A percentile compares a stretch with the other conserved stretches of the same genome.
Evolutionary conservation across 2,329 filamentous ascomycete species (phyloP).

Genomic region (Verticillium alfalfae): DNA sequence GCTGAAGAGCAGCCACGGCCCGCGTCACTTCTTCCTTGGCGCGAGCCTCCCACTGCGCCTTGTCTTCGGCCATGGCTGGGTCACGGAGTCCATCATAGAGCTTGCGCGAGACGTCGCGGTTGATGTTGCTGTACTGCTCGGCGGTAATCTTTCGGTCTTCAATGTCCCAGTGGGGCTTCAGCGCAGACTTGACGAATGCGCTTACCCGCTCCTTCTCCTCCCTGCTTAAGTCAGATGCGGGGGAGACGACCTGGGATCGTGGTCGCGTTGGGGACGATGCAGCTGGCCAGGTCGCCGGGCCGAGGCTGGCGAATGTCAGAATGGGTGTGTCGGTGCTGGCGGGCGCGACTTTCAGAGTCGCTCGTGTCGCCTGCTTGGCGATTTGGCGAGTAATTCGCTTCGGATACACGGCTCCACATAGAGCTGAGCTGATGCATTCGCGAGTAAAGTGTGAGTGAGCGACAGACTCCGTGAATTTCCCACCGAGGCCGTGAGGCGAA

Average conservation of each 20-base stretch:
- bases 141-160: conserved; percentile 64
- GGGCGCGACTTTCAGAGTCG: conserved; percentile 33
- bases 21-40: conserved; percentile 74
- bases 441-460: too few species aligned
- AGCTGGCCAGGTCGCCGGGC: conserved; percentile 36
- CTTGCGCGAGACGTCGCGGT: conserved; percentile 80
- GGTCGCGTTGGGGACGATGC: conserved; percentile 26
- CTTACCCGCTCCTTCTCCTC: conserved; percentile 86
- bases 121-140: conserved; percentile 89
- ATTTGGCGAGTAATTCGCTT: conserved; percentile 69
- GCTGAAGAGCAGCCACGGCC: conserved; percentile 54
- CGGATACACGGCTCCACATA: conserved; percentile 70
- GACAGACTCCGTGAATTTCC: conserved; percentile 64
- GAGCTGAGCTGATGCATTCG: too few species aligned
- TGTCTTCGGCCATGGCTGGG: conserved; percentile 55
- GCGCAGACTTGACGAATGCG: conserved; percentile 74
- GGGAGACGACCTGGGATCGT: conserved; percentile 61
- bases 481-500: conserved; percentile 59
- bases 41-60: conserved; percentile 67
- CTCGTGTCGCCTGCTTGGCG: conserved; percentile 37
- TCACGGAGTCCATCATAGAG: conserved; percentile 68
- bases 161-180: conserved; percentile 78
- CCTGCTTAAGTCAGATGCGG: conserved; percentile 62
- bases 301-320: conserved; percentile 49
- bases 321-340: conserved; percentile 17